Conservation (phyloP, 129 eudicot species). For the Lactuca sativa region DNA sequence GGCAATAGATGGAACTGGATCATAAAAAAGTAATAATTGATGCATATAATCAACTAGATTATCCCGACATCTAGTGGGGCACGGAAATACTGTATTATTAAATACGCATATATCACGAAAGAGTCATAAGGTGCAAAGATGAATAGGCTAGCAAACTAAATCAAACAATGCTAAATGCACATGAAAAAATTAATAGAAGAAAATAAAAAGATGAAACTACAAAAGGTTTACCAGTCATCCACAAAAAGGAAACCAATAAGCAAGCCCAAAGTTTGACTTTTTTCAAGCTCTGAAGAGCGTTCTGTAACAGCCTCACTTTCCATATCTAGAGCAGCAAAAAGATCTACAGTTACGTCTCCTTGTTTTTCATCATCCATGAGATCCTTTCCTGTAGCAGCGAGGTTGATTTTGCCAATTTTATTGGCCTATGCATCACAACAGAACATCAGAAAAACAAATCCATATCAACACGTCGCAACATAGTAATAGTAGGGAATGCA, state of each 20-base stretch:
- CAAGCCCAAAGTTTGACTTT: conserved; percentile 86
- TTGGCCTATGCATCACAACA: conserved; percentile 62
- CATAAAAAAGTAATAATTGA: too few relatives aligned
- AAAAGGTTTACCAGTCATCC: conserved; percentile 78
- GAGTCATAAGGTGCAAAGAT: not conserved
- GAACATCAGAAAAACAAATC: not conserved
- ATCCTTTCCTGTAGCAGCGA: conserved; percentile 99
- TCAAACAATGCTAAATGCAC: not conserved
- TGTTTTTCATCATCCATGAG: conserved; percentile 99
- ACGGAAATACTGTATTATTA: too few relatives aligned
- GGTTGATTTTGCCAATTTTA: conserved; percentile 93
- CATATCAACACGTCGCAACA: too few relatives aligned
- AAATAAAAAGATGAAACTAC: not conserved
- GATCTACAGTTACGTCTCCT: conserved; percentile 98
- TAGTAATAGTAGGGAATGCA: not conserved
- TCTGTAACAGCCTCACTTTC: conserved; percentile 78
- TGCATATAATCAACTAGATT: too few relatives aligned
- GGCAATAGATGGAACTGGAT: too few relatives aligned
- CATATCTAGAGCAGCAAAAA: conserved; percentile 79
- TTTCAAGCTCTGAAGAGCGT: conserved; percentile 80
- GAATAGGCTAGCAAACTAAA: conserved; percentile 1
- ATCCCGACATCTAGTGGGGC: too few relatives aligned
- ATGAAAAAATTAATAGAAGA: not conserved
- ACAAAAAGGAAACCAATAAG: conserved; percentile 89
- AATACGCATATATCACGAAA: not conserved